Evolutionary conservation across 176 grass and related monocot species (phyloP), one percentile per base, ranked within the genome.

Genomic region (Stipa capillata): DNA sequence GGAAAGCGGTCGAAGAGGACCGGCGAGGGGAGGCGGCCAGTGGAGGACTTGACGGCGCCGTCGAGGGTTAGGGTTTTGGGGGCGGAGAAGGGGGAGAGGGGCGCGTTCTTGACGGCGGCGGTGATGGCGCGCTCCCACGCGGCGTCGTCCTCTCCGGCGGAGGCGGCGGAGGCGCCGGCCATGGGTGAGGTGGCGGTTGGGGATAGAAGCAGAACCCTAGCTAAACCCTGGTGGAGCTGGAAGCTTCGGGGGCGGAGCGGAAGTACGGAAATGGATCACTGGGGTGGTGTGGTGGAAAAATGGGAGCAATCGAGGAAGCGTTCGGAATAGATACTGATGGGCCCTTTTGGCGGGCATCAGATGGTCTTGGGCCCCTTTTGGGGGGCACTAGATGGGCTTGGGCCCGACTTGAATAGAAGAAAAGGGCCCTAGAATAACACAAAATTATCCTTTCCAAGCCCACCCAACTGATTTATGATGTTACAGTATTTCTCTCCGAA

Each of bases 51-150:
- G 51, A 94, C 72, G 65, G 76, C 49, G 80, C 92, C 83, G 76
- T 94, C 92, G 32, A 91, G 92, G 51, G 82, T 74, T 28, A 94
- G 92, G 20, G 85, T 36, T 62, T 87, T 87, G 16, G 79, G 83
- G 5, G 75, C 63, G 9, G 86, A 61, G 34, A 44, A 21, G n/a
- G 80, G 18, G 39, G 71, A 60, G 17, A 44, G 17, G 4, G 48
- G 31, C 8, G 71, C 12, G 31, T 7, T 55, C 58, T 90, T 87
- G 1, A 88, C 54, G 17, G 85, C 86, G 1, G 79, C 83, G 28
- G 49, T 54, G 0, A 94, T 83, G 14, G 91, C 88, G 40, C 82
- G 78, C 74, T 94, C 88, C 91, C 91, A 94, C 34, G 50, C 41
- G 6, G 76, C 76, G 42, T 80, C 69, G 52, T 80, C 86, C 59